Percentiles rank a stretch among this genome's conserved stretches.
These are phyloP conservation scores for Debaryomyces castellii DNA, from an alignment of 805 yeast species.

Conservation along the genomic window DNA sequence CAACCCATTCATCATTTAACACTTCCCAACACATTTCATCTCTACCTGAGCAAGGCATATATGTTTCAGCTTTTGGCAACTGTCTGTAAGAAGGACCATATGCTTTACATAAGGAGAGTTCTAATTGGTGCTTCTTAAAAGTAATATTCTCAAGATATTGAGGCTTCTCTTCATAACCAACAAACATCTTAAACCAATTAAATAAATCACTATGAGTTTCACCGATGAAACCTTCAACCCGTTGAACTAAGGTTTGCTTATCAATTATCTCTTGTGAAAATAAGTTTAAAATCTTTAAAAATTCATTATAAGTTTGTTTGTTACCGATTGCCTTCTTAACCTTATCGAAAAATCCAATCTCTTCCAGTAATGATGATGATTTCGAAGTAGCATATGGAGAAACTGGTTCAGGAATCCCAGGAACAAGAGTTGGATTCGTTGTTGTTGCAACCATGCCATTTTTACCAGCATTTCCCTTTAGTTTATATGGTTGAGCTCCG, in stretches of 20 bases:
- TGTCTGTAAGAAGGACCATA: conserved; percentile 94
- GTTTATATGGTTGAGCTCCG: conserved; percentile 21
- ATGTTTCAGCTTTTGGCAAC: conserved; percentile 89
- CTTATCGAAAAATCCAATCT: conserved; percentile 85
- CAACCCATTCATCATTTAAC: conserved; percentile 97
- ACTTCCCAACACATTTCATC: conserved; percentile 99
- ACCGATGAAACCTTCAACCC: conserved; percentile 85
- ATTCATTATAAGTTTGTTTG: conserved; percentile 89
- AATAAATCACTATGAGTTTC: conserved; percentile 69
- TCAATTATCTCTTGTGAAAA: conserved; percentile 91
- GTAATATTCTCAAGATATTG: conserved; percentile 82
- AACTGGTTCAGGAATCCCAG: conserved; percentile 84
- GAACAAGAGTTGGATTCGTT: conserved; percentile 66
- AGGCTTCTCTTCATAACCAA: conserved; percentile 85
- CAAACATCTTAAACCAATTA: conserved; percentile 90
- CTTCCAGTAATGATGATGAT: conserved; percentile 71
- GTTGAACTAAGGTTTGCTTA: conserved; percentile 73
- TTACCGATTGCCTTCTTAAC: conserved; percentile 86
- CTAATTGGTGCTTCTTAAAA: conserved; percentile 88
- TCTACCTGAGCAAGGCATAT: conserved; percentile 96
- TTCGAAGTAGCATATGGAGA: conserved; percentile 44
- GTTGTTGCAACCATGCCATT: conserved; percentile 37
- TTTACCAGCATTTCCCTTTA: conserved; percentile 13
- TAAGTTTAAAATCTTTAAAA: conserved; percentile 81
- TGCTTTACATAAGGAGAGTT: conserved; percentile 85